Base-by-base conservation (phyloP, 2,329 filamentous ascomycete genomes). In the Paraphoma chrysanthemicola region DNA sequence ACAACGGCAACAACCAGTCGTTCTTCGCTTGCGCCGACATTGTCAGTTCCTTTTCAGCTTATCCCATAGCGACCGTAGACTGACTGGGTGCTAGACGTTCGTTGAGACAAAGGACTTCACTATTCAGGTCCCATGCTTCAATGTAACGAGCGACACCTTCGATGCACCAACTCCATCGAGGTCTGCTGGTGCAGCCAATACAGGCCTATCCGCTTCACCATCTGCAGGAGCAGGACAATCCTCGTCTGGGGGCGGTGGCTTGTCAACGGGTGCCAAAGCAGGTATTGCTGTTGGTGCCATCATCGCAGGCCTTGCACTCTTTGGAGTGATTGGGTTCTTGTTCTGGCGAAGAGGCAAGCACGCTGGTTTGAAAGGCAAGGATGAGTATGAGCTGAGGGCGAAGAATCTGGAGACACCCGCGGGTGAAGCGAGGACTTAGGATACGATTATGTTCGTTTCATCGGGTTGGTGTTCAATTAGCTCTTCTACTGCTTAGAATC, bases 21-120 rank as follows among this genome's bases (percentile, higher is more conserved):
- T 82, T 78, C 66, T 82, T 81, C 59, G 80, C 80, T 7, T 83
- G 80, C 57, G 75, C 80, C 0, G 80, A 83, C 53, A 72, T 82
- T n/a, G 67, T 72, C 49, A 28, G 62, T 65, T 42, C 7, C 10
- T 16, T n/a, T 9, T 36, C 7, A 23, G 3, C 14, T 2, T 14
- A 10, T 36, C 6, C 14, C 9, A 10, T 36, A 14, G 14, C 3
- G 33, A 36, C 33, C 14, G 10, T 10, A 36, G 9, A 10, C 14
- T 14, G 14, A 14, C 33, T 7, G 7, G 9, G 33, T 36, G 10
- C 0, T 39, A 69, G 63, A 79, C 72, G 6, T 81, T 81, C 51
- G 73, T 82, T 28, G 60, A 77, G 3, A 61, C 74, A 1, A 70
- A 67, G 53, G 67, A 77, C 18, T 82, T 82, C 59, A 78, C 68